Base-by-base conservation (phyloP, 1,284 basidiomycete species). In the Puccinia hordei region DNA sequence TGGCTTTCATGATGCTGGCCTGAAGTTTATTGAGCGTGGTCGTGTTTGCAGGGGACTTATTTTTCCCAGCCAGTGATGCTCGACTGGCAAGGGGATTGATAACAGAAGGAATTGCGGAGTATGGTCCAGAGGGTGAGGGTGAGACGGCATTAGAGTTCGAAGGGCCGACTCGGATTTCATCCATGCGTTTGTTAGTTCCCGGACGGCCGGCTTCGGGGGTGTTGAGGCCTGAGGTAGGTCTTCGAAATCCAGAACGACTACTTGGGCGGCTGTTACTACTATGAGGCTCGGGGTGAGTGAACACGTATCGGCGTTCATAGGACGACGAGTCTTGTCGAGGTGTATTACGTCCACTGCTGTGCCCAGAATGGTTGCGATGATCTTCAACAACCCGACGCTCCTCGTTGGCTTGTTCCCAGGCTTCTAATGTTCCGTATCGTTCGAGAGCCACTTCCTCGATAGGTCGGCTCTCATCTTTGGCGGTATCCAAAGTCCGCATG, bases 1-100 rank as follows among this genome's bases (percentile, higher is more conserved):
- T 96, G 12, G 96, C 95, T 24, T 94, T 91, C 22, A 99, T 87
- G 0, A 97, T 94, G 83, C 92, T 92, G 9, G 96, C 97, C 86
- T 98, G 95, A 0, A 99, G 87, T 84, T 91, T 92, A 86, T 99
- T 99, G 59, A 99, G 88, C 49, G 92, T 92, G 51, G 87, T 84
- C 0, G 86, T 86, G 74, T 89, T 82, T 17, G 86, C 83, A 0
- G 87, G 85, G 57, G 59, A 46, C 49, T 33, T 76, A 24, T 61
- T 74, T 24, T 17, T 46, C 22, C 19, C 61, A 55, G 38, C 55
- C 35, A 33, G 24, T 46, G 73, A 59, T 30, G 38, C n/a, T 49
- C 76, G 82, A 33, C 63, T 78, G 9, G 79, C 51, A 53, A 80
- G 41, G 0, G 94, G 94, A 0, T 93, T 93, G 88, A 96, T 91